These are phyloP conservation scores for Phalaenopsis hybrid DNA, from an alignment of 116 monocot genomes.

Conservation along the genomic window DNA sequence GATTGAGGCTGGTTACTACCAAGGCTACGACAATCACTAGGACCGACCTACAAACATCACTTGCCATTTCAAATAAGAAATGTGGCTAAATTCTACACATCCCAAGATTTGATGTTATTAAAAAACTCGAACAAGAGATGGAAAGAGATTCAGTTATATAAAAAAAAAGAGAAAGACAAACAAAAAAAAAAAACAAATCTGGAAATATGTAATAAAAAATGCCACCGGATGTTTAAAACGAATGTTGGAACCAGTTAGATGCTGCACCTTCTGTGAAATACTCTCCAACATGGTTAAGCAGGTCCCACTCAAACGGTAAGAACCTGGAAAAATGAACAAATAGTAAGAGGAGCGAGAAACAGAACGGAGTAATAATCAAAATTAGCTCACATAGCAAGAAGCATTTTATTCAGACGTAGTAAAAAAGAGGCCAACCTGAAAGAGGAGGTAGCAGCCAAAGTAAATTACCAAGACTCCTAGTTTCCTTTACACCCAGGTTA, in stretches of 20 bases:
- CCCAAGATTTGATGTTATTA: not conserved
- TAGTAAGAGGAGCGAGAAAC: not conserved
- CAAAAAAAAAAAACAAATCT: not conserved
- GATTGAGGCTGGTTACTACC: conserved; percentile 39
- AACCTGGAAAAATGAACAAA: conserved; percentile 9
- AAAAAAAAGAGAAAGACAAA: not conserved
- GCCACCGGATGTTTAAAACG: conserved; percentile 4
- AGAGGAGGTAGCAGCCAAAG: not conserved
- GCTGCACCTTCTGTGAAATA: conserved; percentile 11
- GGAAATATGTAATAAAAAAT: conserved; percentile 7
- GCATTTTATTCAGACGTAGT: not conserved
- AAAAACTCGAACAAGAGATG: not conserved
- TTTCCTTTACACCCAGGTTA: not conserved
- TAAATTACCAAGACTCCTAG: not conserved
- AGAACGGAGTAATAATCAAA: not conserved
- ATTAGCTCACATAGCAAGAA: not conserved
- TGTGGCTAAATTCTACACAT: not conserved
- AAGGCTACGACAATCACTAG: conserved; percentile 37
- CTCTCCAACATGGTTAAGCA: conserved; percentile 3
- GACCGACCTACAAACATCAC: conserved; percentile 26
- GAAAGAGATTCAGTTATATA: not conserved
- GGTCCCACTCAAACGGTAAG: not conserved
- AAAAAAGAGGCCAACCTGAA: not conserved
- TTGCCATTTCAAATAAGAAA: not conserved
- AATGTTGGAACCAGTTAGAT: not conserved